These are phyloP conservation scores for Cubamyces lactineus DNA, from an alignment of 768 basidiomycete genomes.

Conservation along the genomic window DNA sequence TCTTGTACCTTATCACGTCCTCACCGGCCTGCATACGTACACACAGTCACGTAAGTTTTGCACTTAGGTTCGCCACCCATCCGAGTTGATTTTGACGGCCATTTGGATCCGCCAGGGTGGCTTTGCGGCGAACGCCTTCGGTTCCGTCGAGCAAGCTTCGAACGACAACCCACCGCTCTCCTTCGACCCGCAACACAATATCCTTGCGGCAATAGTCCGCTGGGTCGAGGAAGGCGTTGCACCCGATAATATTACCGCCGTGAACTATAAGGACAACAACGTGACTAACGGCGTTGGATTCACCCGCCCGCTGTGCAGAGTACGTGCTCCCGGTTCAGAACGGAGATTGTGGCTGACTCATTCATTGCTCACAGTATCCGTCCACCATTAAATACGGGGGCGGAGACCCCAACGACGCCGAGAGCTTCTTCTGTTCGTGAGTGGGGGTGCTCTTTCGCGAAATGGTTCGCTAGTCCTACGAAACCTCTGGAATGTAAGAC, in stretches of 20 bases:
- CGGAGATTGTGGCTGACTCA: background rate
- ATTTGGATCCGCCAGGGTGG: slow-evolving; percentile 25
- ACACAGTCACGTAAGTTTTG: slow-evolving; percentile 8
- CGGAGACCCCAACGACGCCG: slow-evolving; percentile 12
- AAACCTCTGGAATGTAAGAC: too few species aligned
- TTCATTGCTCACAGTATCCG: slow-evolving; percentile 12
- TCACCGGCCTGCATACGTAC: background rate
- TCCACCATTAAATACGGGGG: slow-evolving; percentile 7
- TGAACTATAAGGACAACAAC: slow-evolving; percentile 26
- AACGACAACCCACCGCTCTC: slow-evolving; percentile 25
- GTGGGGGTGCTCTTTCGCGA: background rate
- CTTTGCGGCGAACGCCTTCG: slow-evolving; percentile 34
- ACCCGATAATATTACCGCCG: slow-evolving; percentile 31
- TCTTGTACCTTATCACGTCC: background rate
- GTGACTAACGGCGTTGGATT: slow-evolving; percentile 27
- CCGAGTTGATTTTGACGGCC: background rate
- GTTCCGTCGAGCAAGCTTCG: slow-evolving; percentile 30
- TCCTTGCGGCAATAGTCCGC: slow-evolving; percentile 35
- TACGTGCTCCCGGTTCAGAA: slow-evolving; percentile 2
- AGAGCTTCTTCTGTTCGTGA: slow-evolving; percentile 16
- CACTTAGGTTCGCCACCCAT: background rate
- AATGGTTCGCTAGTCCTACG: too few species aligned
- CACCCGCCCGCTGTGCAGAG: slow-evolving; percentile 29
- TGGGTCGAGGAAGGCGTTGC: slow-evolving; percentile 40
- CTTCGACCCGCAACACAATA: slow-evolving; percentile 31